These are phyloP conservation scores for Neurospora hispaniola DNA, from an alignment of 495 filamentous ascomycete species.

Conservation along the genomic window DNA sequence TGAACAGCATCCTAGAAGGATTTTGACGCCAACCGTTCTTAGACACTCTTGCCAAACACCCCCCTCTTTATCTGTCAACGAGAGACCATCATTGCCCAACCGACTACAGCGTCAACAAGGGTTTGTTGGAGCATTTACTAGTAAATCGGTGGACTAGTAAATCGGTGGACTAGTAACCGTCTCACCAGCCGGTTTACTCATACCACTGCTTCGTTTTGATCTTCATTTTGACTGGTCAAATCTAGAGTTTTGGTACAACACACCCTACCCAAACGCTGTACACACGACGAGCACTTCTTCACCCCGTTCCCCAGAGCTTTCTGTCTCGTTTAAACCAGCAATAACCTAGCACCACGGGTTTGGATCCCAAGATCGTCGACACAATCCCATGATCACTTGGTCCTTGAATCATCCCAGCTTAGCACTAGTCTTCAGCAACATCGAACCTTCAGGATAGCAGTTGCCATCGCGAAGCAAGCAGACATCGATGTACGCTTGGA, in stretches of 20 bases:
- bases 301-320: neutral
- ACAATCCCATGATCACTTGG: neutral
- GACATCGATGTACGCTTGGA: neutral
- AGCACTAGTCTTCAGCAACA: neutral
- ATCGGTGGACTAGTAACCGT: slow-evolving; percentile 8
- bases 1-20: neutral
- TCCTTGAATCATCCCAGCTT: neutral
- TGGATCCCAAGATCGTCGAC: neutral
- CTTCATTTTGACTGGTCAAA: slow-evolving; percentile 21
- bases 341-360: neutral
- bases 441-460: neutral
- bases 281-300: neutral
- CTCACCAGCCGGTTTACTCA: neutral
- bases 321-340: slow-evolving; percentile 13
- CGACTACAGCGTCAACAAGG: neutral
- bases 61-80: neutral
- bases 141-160: slow-evolving; percentile 10
- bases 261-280: slow-evolving; percentile 5
- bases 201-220: slow-evolving; percentile 18
- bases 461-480: neutral
- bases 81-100: neutral
- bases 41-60: neutral
- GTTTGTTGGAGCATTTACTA: neutral
- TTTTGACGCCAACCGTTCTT: neutral
- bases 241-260: slow-evolving; percentile 17